Base-by-base conservation (phyloP, 225 moss, liverwort and hornwort species). In the Neckera pumila region DNA sequence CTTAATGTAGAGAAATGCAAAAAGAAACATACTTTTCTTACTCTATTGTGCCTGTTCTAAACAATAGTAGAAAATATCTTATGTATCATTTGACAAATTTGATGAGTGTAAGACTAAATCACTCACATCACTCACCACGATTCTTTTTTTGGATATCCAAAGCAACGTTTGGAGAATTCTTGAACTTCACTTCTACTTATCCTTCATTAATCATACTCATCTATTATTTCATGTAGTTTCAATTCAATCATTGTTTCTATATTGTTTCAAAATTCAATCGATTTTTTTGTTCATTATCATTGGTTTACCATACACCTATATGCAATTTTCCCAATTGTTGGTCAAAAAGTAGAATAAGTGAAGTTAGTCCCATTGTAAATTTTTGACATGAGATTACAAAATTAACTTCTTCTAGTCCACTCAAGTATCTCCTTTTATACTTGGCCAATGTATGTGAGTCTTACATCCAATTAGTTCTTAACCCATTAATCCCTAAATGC, bases 51-150 rank as follows among this genome's bases (percentile, higher is more conserved):
- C 14, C 13, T 56, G 6, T 1, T 56, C 3, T 53, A 76, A 13
- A 1, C 6, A 56, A 23, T 0, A 0, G 0, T 54, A 1, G 14
- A 25, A 56, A 77, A 77, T n/a, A n/a, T n/a, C 16, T 1, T 36
- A 14, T 14, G 0, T 6, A 14, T 36, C 53, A 2, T 53, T 34
- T 3, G 0, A 2, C 15, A 56, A 77, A n/a, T 56, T 56, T 56
- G 77, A 25, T 26, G 14, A 54, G 1, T 36, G 6, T 9, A 36
- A 23, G 9, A 54, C 2, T 12, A 76, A 2, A 47, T 47, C 33
- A 47, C 30, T 30, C 17, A 21, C 6, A n/a, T n/a, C 4, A 49
- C 7, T 31, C 7, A 10, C 21, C 10, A 33, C 15, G 9, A 22
- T 22, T 62, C 14, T 42, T 62, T 4, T 43, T 33, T 61, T 4